phyloP scores from a whole-genome alignment of 2,329 filamentous ascomycete species.

The Chrysoporthe austroafricana region DNA sequence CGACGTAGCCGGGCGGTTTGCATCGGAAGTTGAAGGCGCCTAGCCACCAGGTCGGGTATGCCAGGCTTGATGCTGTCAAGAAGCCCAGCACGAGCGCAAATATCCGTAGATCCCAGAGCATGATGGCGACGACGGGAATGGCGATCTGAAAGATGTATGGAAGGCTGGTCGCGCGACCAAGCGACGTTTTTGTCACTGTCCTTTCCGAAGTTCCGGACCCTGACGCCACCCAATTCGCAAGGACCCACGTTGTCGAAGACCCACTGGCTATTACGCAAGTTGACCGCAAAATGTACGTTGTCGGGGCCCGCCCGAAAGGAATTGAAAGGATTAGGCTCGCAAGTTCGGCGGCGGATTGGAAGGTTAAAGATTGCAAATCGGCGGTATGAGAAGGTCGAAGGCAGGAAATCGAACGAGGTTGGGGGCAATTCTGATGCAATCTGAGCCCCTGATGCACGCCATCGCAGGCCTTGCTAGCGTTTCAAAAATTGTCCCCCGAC shows the following conservation, averaged over 20 bases:
- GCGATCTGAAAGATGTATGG: neutral
- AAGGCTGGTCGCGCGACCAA: neutral
- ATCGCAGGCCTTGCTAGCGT: neutral
- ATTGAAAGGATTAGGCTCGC: neutral
- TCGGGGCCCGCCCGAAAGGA: neutral
- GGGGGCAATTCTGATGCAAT: neutral
- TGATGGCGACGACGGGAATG: neutral
- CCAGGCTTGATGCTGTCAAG: neutral
- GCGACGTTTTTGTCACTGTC: neutral
- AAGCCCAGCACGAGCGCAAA: conserved; percentile 10
- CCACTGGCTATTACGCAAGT: neutral
- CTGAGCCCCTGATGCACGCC: neutral
- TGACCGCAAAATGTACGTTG: neutral
- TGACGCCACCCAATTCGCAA: neutral
- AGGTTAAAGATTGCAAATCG: neutral
- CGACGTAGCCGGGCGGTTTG: conserved; percentile 23
- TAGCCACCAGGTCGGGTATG: conserved; percentile 21
- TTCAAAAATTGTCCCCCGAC: neutral
- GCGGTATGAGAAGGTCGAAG: neutral
- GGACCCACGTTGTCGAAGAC: neutral
- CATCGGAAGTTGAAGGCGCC: conserved; percentile 25
- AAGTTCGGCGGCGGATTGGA: neutral
- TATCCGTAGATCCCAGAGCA: conserved; percentile 1
- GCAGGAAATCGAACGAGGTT: neutral
- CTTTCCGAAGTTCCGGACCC: neutral